Evolutionary conservation across 2,329 filamentous ascomycete genomes (phyloP).

Genomic region (Botrytis fragariae): DNA sequence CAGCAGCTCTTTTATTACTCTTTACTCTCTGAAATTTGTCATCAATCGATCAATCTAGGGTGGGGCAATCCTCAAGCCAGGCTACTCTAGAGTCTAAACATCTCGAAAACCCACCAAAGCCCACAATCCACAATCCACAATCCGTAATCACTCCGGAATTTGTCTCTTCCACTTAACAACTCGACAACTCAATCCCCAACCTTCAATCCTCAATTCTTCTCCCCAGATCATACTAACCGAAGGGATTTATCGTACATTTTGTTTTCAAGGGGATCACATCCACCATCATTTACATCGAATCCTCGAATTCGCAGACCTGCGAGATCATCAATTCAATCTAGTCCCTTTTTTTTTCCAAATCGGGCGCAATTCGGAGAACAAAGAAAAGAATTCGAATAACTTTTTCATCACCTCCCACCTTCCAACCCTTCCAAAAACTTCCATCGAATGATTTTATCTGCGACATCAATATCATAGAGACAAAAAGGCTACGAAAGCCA

Average conservation of each 20-base stretch:
- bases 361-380: slow-evolving; percentile 17
- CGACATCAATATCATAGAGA: slow-evolving; percentile 7
- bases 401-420: background rate
- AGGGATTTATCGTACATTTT: background rate
- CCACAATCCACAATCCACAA: slow-evolving; percentile 2
- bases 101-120: background rate
- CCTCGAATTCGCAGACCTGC: background rate
- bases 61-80: slow-evolving; percentile 5
- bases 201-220: background rate
- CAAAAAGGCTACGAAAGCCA: background rate
- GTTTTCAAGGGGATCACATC: background rate
- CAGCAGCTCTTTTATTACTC: background rate
- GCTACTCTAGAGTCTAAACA: background rate
- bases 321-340: background rate
- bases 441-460: background rate
- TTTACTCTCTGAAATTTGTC: slow-evolving; percentile 11
- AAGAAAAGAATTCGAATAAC: slow-evolving; percentile 8
- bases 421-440: background rate
- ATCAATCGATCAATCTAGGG: background rate
- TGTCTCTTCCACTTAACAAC: background rate
- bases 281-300: background rate
- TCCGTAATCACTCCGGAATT: slow-evolving; percentile 13
- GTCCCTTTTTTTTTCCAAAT: background rate
- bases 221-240: background rate
- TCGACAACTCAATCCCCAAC: background rate